A percentile compares a stretch with the other conserved stretches of the same genome.
phyloP scores from a whole-genome alignment of 352 stramenopile species.

The Globisporangium solare region DNA sequence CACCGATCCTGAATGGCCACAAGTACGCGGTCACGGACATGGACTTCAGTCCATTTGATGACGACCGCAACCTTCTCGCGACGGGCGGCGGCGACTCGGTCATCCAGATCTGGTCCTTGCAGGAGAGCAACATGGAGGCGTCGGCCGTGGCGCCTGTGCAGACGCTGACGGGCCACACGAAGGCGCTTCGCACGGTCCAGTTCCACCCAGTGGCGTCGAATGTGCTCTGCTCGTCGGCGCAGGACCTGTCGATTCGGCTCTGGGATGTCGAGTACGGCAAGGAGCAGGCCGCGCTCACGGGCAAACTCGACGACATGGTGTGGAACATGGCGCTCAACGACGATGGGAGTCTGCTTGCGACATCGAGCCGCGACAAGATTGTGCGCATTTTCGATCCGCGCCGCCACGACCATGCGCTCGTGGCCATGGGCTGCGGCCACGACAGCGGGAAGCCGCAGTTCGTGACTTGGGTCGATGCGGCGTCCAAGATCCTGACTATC shows the following conservation, averaged over 20 bases:
- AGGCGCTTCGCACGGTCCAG: conserved; percentile 46
- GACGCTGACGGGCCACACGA: conserved; percentile 44
- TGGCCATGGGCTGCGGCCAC: conserved; percentile 65
- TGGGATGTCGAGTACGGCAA: conserved; percentile 64
- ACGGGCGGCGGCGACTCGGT: conserved; percentile 53
- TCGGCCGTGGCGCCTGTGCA: conserved; percentile 12
- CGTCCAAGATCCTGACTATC: conserved; percentile 41
- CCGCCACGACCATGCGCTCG: conserved; percentile 31
- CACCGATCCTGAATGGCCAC: conserved; percentile 57
- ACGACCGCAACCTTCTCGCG: conserved; percentile 31
- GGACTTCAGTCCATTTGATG: conserved; percentile 57
- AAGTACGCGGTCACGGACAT: conserved; percentile 59
- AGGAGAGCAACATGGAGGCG: neutral
- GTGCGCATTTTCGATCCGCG: conserved; percentile 75
- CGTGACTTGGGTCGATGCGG: conserved; percentile 44
- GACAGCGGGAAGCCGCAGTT: conserved; percentile 69
- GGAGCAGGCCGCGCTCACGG: conserved; percentile 34
- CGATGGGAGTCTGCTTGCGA: conserved; percentile 60
- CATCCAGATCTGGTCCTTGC: conserved; percentile 61
- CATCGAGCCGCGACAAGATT: conserved; percentile 62
- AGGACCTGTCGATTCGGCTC: conserved; percentile 63
- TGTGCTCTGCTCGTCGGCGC: conserved; percentile 51
- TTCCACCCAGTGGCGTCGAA: conserved; percentile 64
- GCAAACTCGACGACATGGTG: conserved; percentile 66
- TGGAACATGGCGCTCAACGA: conserved; percentile 73